Percentiles rank a stretch among this genome's conserved stretches.
Evolutionary conservation across 345 rosid genomes (phyloP).

Genomic region (Citrus sp.): DNA sequence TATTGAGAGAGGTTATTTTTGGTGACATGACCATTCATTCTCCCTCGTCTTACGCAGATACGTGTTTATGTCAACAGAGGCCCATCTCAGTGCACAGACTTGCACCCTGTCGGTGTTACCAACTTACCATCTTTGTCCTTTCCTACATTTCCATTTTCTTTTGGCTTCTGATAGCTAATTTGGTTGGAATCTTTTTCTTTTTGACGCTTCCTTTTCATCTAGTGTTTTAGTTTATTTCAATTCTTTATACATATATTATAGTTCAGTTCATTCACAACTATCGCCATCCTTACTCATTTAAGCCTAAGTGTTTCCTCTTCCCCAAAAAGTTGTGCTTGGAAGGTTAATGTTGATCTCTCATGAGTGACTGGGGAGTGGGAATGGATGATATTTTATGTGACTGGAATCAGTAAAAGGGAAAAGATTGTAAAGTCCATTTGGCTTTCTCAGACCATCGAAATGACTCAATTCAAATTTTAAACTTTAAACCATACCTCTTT

Average conservation of each 20-base stretch:
- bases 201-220: slow-evolving; percentile 2
- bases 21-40: slow-evolving; percentile 49
- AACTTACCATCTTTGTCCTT: slow-evolving; percentile 30
- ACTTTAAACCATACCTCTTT: slow-evolving; percentile 11
- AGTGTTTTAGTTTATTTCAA: slow-evolving; percentile 13
- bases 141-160: slow-evolving; percentile 15
- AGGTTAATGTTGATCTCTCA: neutral
- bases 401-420: neutral
- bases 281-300: slow-evolving; percentile 18
- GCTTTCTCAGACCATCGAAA: slow-evolving; percentile 17
- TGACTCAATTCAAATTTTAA: slow-evolving; percentile 10
- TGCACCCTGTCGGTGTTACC: slow-evolving; percentile 9
- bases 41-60: slow-evolving; percentile 29
- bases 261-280: neutral
- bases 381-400: slow-evolving; percentile 11
- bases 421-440: slow-evolving; percentile 21
- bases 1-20: slow-evolving; percentile 22
- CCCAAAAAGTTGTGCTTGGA: slow-evolving; percentile 9
- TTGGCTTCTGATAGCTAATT: slow-evolving; percentile 18
- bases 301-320: slow-evolving; percentile 15
- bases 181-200: slow-evolving; percentile 22
- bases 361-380: neutral
- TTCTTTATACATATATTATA: too few relatives aligned
- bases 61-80: slow-evolving; percentile 31
- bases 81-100: slow-evolving; percentile 24